Conservation (phyloP, 805 yeast species). For the Torulaspora quercuum region DNA sequence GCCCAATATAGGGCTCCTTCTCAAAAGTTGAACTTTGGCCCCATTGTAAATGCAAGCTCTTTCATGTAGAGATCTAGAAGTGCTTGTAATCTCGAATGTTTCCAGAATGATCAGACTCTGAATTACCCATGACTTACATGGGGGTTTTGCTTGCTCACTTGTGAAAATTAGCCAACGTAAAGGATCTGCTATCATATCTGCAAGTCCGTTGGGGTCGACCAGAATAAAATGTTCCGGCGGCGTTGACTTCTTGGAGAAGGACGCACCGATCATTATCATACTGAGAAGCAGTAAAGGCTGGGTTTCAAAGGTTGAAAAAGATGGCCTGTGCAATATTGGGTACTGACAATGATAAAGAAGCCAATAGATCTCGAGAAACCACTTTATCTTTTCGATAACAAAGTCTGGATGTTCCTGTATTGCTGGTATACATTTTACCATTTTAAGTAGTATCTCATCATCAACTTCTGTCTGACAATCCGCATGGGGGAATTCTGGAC, state of each 20-base stretch:
- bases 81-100: slow-evolving; percentile 66
- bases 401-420: slow-evolving; percentile 9
- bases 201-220: slow-evolving; percentile 10
- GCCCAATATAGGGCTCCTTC: slow-evolving; percentile 69
- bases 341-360: slow-evolving; percentile 12
- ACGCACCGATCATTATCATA: slow-evolving; percentile 14
- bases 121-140: slow-evolving; percentile 37
- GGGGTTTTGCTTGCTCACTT: slow-evolving; percentile 13
- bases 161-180: slow-evolving; percentile 13
- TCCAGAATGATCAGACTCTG: slow-evolving; percentile 68
- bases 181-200: slow-evolving; percentile 11
- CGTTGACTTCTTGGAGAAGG: slow-evolving; percentile 9
- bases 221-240: slow-evolving; percentile 3
- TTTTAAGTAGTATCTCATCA: slow-evolving; percentile 7
- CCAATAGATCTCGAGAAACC: slow-evolving; percentile 13
- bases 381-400: slow-evolving; percentile 4
- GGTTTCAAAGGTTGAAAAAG: slow-evolving; percentile 10
- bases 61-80: slow-evolving; percentile 65
- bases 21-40: slow-evolving; percentile 65
- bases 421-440: slow-evolving; percentile 8
- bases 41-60: slow-evolving; percentile 80
- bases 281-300: slow-evolving; percentile 9
- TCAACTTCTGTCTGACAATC: slow-evolving; percentile 12
- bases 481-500: slow-evolving; percentile 10
- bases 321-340: slow-evolving; percentile 12